Evolutionary conservation across 2,329 filamentous ascomycete species (phyloP).

Genomic region (Aspergillus sp.): DNA sequence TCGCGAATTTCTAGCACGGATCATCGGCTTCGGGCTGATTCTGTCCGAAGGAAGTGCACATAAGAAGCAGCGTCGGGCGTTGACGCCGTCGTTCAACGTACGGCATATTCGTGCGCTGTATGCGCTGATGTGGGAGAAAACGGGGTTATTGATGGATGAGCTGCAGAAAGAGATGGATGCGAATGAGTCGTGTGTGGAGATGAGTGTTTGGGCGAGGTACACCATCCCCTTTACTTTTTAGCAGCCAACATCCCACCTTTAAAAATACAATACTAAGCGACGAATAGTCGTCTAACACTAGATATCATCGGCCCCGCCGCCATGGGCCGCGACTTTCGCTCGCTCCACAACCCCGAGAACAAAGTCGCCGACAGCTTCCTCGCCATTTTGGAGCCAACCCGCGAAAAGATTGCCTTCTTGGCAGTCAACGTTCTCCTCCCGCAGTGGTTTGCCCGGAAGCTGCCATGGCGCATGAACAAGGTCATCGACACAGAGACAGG

Average conservation of each 20-base stretch:
- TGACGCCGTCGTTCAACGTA: constrained; percentile 42
- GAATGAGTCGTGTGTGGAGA: constrained; percentile 36
- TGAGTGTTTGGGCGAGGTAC: constrained; percentile 39
- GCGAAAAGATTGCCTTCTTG: constrained; percentile 47
- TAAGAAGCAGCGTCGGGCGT: constrained; percentile 46
- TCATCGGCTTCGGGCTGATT: constrained; percentile 55
- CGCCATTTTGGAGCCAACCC: constrained; percentile 51
- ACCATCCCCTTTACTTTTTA: too few relatives aligned
- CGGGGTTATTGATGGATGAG: constrained; percentile 35
- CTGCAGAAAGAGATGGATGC: constrained; percentile 33
- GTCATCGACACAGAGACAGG: constrained; percentile 34
- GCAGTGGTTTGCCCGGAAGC: constrained; percentile 50
- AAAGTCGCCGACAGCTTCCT: constrained; percentile 56
- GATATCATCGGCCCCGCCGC: constrained; percentile 62
- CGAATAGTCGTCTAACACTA: constrained; percentile 51
- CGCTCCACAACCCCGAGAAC: constrained; percentile 53
- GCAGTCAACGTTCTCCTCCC: constrained; percentile 52
- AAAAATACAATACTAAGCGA: neutral
- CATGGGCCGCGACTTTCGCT: constrained; percentile 59
- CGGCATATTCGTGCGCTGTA: constrained; percentile 41
- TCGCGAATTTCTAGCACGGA: constrained; percentile 49
- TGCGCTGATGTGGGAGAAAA: constrained; percentile 42
- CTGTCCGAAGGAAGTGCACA: constrained; percentile 55
- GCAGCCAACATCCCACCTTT: neutral
- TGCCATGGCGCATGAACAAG: constrained; percentile 46